These are phyloP conservation scores for Stachybotrys echinatus DNA, from an alignment of 2,329 filamentous ascomycete genomes.

Conservation along the genomic window DNA sequence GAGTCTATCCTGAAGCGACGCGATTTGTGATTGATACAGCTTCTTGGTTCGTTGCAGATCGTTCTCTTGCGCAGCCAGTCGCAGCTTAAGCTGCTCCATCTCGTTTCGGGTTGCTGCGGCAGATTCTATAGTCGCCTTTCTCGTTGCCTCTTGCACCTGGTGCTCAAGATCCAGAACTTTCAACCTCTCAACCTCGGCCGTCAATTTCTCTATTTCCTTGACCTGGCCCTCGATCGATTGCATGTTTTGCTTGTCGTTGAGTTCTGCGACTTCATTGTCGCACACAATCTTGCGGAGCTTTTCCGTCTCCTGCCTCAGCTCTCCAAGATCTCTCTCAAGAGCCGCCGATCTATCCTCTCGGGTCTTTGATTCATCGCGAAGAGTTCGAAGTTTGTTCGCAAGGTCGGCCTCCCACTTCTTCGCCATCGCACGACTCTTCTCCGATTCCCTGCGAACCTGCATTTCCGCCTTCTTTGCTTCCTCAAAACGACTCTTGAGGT, in stretches of 20 bases:
- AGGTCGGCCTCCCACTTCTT: conserved; percentile 76
- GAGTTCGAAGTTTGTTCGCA: conserved; percentile 56
- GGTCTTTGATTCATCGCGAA: conserved; percentile 66
- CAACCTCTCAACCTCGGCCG: conserved; percentile 53
- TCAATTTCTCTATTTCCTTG: conserved; percentile 55
- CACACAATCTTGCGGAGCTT: conserved; percentile 62
- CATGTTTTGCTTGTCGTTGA: conserved; percentile 58
- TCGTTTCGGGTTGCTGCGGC: conserved; percentile 54
- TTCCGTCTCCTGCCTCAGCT: conserved; percentile 54
- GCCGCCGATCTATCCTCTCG: conserved; percentile 53
- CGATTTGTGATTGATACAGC: conserved; percentile 43
- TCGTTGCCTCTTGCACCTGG: conserved; percentile 58
- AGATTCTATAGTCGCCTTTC: conserved; percentile 50
- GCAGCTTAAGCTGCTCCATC: conserved; percentile 53
- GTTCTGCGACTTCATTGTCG: conserved; percentile 63
- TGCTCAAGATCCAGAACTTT: conserved; percentile 57
- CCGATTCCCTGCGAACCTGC: conserved; percentile 66
- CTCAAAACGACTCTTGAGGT: conserved; percentile 65
- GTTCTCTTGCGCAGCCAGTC: conserved; percentile 45
- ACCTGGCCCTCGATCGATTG: conserved; percentile 57
- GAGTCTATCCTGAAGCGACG: conserved; percentile 39
- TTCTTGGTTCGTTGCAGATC: conserved; percentile 38
- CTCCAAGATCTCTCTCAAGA: conserved; percentile 53
- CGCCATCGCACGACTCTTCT: conserved; percentile 64
- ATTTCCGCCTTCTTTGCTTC: conserved; percentile 67